Percentiles rank a stretch among this genome's conserved stretches.
These are phyloP conservation scores for Nicotiana otophora DNA, from an alignment of 257 asterid species.

Conservation along the genomic window DNA sequence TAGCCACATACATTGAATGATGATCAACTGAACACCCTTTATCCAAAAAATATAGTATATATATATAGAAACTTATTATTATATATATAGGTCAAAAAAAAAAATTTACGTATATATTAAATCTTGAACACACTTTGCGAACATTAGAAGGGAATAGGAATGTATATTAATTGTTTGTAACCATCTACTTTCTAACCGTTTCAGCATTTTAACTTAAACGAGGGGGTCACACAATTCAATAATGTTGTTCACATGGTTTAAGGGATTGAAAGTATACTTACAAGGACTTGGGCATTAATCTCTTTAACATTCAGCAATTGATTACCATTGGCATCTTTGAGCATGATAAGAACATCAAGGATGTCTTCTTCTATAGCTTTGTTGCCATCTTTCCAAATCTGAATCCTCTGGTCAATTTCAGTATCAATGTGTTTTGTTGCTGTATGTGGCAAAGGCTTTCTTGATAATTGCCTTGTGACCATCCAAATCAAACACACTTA, in stretches of 20 bases:
- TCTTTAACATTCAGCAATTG: not conserved
- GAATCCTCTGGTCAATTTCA: constrained; percentile 9
- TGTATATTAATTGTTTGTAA: too few relatives aligned
- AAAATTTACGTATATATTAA: too few relatives aligned
- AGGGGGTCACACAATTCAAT: not conserved
- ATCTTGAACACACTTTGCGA: too few relatives aligned
- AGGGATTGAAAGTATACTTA: not conserved
- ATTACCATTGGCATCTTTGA: not conserved
- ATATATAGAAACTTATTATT: too few relatives aligned
- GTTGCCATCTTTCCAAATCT: not conserved
- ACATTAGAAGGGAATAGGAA: too few relatives aligned
- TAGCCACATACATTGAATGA: too few relatives aligned
- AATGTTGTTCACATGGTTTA: not conserved
- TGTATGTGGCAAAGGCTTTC: not conserved
- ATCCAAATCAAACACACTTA: constrained; percentile 5
- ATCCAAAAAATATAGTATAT: too few relatives aligned
- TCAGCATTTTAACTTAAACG: too few relatives aligned
- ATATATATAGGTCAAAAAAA: too few relatives aligned
- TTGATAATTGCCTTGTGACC: not conserved
- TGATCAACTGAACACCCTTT: too few relatives aligned
- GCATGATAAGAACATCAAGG: constrained; percentile 9
- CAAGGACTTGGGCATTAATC: constrained; percentile 5
- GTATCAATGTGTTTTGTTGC: not conserved
- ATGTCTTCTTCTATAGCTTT: not conserved
- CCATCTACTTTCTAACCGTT: too few relatives aligned